Evolutionary conservation across 108 stramenopile genomes (phyloP).

Genomic region (Pseudonitzschia delicatissima): DNA sequence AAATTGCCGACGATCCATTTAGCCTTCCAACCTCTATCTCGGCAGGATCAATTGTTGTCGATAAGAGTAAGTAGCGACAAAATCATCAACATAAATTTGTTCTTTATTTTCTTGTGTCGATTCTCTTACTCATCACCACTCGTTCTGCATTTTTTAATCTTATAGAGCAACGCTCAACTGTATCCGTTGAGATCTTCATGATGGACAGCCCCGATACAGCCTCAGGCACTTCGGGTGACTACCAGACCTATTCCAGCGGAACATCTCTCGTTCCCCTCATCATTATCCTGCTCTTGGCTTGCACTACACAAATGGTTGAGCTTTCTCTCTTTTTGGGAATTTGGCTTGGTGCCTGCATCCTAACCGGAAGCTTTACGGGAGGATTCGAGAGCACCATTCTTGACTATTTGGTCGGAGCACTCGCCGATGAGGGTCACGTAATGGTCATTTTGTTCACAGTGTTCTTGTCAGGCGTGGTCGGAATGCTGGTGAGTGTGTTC

Average conservation of each 20-base stretch:
- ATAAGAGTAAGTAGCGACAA: background rate
- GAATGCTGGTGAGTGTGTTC: conserved; percentile 26
- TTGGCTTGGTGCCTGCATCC: conserved; percentile 65
- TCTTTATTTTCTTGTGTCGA: too few species aligned
- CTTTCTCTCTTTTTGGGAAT: conserved; percentile 42
- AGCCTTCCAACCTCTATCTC: conserved; percentile 22
- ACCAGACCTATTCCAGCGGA: conserved; percentile 43
- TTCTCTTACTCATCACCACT: too few species aligned
- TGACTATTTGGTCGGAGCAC: conserved; percentile 46
- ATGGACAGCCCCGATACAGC: too few species aligned
- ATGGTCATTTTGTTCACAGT: conserved; percentile 41
- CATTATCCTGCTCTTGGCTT: conserved; percentile 46
- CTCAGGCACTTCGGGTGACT: background rate
- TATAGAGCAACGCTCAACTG: background rate
- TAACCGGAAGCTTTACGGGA: conserved; percentile 37
- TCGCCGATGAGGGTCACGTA: conserved; percentile 34
- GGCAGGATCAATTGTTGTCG: conserved; percentile 16
- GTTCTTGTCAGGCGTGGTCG: conserved; percentile 30
- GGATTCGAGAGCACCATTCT: conserved; percentile 56
- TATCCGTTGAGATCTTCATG: background rate
- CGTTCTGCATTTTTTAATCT: too few species aligned
- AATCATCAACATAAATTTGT: background rate
- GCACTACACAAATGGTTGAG: conserved; percentile 45
- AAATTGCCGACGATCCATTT: conserved; percentile 14
- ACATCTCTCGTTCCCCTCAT: conserved; percentile 53